These are phyloP conservation scores for Didymosphaeria variabile DNA, from an alignment of 2,329 filamentous ascomycete species.

Conservation along the genomic window DNA sequence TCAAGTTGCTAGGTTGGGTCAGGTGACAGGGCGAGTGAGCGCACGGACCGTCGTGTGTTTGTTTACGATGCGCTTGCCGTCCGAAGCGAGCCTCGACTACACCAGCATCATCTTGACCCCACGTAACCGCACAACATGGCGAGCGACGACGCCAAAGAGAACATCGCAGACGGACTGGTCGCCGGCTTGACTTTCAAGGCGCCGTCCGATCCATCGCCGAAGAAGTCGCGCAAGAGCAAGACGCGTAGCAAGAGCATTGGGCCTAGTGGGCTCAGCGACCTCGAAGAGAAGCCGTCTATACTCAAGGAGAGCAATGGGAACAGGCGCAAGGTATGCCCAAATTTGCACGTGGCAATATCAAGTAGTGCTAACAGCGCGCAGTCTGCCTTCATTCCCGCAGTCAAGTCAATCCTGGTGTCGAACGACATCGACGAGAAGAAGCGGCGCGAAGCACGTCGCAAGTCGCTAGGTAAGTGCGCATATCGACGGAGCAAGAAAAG, in stretches of 20 bases:
- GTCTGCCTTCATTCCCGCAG: constrained; percentile 59
- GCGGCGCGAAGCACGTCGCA: constrained; percentile 85
- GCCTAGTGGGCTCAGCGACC: constrained; percentile 86
- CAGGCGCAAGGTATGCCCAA: constrained; percentile 73
- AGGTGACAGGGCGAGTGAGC: constrained; percentile 4
- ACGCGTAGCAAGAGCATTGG: constrained; percentile 94
- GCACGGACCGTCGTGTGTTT: constrained; percentile 12
- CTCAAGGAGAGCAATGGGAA: constrained; percentile 80
- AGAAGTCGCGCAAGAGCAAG: constrained; percentile 47
- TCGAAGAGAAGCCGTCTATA: constrained; percentile 72
- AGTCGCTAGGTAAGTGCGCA: constrained; percentile 73
- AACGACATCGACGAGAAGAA: constrained; percentile 67
- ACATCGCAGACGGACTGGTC: constrained; percentile 59
- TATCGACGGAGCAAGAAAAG: background rate
- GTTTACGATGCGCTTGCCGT: constrained; percentile 13
- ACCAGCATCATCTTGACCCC: constrained; percentile 19
- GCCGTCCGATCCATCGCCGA: constrained; percentile 34
- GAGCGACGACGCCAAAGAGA: constrained; percentile 72
- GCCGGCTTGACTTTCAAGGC: constrained; percentile 38
- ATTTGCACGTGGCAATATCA: background rate
- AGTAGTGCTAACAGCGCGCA: constrained; percentile 32
- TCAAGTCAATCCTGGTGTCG: constrained; percentile 66
- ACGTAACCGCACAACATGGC: constrained; percentile 39
- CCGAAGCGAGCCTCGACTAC: constrained; percentile 6
- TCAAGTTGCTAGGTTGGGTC: background rate